Percentiles rank a stretch among this genome's conserved stretches.
phyloP scores from a whole-genome alignment of 192 early-diverging fungal species.

The Linnemannia elongata region DNA sequence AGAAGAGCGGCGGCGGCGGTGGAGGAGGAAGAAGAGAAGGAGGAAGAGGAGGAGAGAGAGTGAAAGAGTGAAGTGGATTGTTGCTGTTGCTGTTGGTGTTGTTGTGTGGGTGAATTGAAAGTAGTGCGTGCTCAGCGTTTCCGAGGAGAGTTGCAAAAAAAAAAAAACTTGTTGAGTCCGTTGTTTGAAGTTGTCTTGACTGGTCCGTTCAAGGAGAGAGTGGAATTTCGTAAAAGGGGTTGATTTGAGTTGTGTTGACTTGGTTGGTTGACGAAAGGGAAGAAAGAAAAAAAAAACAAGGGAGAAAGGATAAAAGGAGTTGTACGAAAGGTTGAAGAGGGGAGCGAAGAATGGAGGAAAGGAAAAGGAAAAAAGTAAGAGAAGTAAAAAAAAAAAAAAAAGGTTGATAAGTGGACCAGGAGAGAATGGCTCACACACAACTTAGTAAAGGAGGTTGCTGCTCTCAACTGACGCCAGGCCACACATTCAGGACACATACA shows the following conservation, averaged over 20 bases:
- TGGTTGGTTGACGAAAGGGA: not conserved
- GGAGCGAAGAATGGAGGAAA: not conserved
- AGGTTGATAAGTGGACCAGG: not conserved
- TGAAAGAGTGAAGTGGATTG: too few relatives aligned
- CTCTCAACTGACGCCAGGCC: constrained; percentile 5
- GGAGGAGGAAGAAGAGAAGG: too few relatives aligned
- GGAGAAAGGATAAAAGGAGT: not conserved
- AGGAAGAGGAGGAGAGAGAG: too few relatives aligned
- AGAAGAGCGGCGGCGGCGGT: too few relatives aligned
- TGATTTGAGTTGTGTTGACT: not conserved
- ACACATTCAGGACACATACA: not conserved
- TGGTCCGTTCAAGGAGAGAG: not conserved
- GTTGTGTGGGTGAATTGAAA: not conserved
- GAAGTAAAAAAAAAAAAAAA: not conserved
- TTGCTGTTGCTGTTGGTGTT: not conserved
- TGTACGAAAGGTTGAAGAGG: not conserved
- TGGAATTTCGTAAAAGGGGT: not conserved
- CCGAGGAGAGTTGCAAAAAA: not conserved
- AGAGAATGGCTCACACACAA: not conserved
- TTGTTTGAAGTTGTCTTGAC: not conserved
- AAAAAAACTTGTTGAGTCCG: not conserved
- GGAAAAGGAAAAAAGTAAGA: not conserved
- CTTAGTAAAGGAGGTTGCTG: not conserved
- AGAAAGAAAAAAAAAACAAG: not conserved
- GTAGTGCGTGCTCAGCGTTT: too few relatives aligned